Evolutionary conservation across 2,329 filamentous ascomycete species (phyloP).

Genomic region (Fusarium sp.): DNA sequence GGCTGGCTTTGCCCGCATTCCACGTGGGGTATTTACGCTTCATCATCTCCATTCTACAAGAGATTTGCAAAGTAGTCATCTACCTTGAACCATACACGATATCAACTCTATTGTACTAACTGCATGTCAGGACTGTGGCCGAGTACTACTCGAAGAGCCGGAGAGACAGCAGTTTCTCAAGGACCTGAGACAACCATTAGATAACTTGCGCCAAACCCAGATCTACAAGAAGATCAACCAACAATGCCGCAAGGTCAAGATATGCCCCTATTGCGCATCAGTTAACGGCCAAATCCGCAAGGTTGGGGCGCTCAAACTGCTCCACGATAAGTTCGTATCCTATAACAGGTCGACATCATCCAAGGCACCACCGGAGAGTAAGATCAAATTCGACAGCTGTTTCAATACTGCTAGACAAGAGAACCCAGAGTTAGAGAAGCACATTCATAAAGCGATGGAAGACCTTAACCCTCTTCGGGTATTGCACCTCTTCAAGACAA

Average conservation of each 20-base stretch:
- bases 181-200: constrained; percentile 80
- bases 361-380: constrained; percentile 79
- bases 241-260: constrained; percentile 85
- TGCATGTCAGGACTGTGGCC: constrained; percentile 72
- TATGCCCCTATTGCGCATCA: constrained; percentile 80
- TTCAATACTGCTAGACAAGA: constrained; percentile 80
- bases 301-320: constrained; percentile 86
- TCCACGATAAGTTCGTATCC: constrained; percentile 88
- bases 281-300: constrained; percentile 94
- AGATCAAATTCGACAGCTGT: constrained; percentile 84
- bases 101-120: constrained; percentile 7
- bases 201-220: constrained; percentile 83
- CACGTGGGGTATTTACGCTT: constrained; percentile 96
- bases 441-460: constrained; percentile 89
- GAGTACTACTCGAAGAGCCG: constrained; percentile 80
- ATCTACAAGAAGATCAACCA: constrained; percentile 89
- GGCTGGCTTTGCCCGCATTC: constrained; percentile 87
- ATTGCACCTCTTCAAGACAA: constrained; percentile 88
- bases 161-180: constrained; percentile 81
- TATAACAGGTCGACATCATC: constrained; percentile 88
- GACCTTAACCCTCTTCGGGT: constrained; percentile 90
- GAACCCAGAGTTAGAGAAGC: constrained; percentile 86
- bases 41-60: constrained; percentile 88
- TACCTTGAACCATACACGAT: too few relatives aligned
- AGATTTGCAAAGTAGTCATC: constrained; percentile 80